Evolutionary conservation across 345 rosid genomes (phyloP), one percentile per base, ranked within the genome.

Genomic region (Carallia brachiata): DNA sequence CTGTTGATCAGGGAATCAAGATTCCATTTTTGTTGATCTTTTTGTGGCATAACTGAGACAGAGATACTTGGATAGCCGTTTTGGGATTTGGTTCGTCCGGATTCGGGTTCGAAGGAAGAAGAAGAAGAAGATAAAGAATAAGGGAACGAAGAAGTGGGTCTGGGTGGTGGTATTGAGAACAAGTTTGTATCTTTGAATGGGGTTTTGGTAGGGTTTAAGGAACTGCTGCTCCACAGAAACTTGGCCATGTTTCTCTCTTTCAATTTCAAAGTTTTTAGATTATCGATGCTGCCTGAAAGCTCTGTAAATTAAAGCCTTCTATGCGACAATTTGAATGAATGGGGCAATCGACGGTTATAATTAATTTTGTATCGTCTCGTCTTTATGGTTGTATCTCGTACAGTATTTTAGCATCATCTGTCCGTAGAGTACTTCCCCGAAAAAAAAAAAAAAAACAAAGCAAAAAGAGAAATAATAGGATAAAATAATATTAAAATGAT

Each of bases 171-270:
- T 18, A 23, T 7, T 15, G 66, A 37, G 16, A 58, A 6, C 54
- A 58, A 6, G 52, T 16, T 58, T 27, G 61, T 0, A 19, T 64
- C 65, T 6, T 27, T 30, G 66, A 60, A 2, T 6, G 50, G 62
- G 78, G 70, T 31, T 69, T 63, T 75, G 55, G 66, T 23, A 47
- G 69, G 78, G 66, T 44, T 63, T 69, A 75, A 68, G 61, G 62
- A 44, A 4, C 16, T 10, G 13, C 50, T 37, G 17, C 16, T 37
- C 59, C 18, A 31, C 63, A 34, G 6, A 4, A 59, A 58, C 39
- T 60, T 44, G 58, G 59, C 58, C 74, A 70, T 70, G 7, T 36
- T 50, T 57, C 32, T 59, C 32, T 12, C 17, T 18, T 36, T 23
- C 13, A 34, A 2, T 1, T 6, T 2, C 3, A 34, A 23, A 0